phyloP scores from a whole-genome alignment of 139 green algal species.

The Tetraselmis chui region DNA sequence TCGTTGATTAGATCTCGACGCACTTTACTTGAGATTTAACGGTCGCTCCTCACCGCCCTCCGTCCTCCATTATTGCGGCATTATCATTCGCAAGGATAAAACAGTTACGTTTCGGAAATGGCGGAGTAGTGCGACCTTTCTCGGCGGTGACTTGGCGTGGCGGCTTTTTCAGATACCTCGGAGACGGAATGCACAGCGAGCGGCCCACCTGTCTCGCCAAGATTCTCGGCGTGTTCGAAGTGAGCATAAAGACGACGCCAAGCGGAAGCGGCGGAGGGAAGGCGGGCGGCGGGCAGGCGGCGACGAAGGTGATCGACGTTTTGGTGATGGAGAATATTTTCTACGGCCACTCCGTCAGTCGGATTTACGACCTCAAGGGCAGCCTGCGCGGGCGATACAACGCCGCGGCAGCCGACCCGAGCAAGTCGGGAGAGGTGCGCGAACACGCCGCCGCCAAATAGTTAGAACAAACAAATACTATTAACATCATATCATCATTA shows the following conservation, averaged over 20 bases:
- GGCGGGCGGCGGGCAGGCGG: not conserved
- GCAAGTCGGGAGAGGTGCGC: not conserved
- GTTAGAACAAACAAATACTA: too few species aligned
- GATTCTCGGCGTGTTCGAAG: conserved; percentile 86
- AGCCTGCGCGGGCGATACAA: conserved; percentile 61
- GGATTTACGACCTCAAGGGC: conserved; percentile 95
- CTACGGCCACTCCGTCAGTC: conserved; percentile 56
- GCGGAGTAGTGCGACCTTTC: too few species aligned
- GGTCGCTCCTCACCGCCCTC: too few species aligned
- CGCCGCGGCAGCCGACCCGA: conserved; percentile 25
- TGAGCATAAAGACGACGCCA: conserved; percentile 23
- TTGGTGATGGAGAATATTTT: conserved; percentile 95
- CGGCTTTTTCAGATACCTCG: not conserved
- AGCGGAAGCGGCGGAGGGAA: not conserved
- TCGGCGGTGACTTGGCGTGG: too few species aligned
- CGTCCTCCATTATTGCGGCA: too few species aligned
- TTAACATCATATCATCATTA: too few species aligned
- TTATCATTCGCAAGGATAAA: too few species aligned
- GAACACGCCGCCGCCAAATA: too few species aligned
- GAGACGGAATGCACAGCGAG: not conserved
- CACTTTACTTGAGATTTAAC: too few species aligned
- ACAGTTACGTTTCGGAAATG: too few species aligned
- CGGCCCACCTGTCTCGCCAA: conserved; percentile 78
- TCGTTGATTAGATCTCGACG: too few species aligned
- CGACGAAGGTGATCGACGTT: conserved; percentile 58